Evolutionary conservation across 441 rosid genomes (phyloP).

Genomic region (Biscutella laevigata): DNA sequence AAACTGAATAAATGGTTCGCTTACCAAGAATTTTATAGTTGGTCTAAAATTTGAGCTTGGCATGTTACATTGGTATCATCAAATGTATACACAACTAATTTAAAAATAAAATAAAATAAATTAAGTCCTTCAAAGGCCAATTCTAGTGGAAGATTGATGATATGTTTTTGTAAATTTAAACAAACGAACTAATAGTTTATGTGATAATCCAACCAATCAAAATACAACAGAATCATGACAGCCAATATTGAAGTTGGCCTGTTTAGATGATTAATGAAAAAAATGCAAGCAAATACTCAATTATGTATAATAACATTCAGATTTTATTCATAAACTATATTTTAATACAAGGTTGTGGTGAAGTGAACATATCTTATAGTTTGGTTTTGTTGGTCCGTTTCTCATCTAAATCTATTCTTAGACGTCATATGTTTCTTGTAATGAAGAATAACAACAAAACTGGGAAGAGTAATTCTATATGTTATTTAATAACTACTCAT

Average conservation of each 20-base stretch:
- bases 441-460: background rate
- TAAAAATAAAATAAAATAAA: too few relatives aligned
- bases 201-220: too few relatives aligned
- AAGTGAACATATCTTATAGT: constrained; percentile 2
- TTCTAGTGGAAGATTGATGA: too few relatives aligned
- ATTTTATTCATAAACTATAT: too few relatives aligned
- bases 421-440: constrained; percentile 23
- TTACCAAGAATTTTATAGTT: constrained; percentile 13
- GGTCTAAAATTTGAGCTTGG: constrained; percentile 21
- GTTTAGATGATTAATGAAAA: too few relatives aligned
- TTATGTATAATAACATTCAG: too few relatives aligned
- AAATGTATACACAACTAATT: background rate
- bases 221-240: too few relatives aligned
- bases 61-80: constrained; percentile 9
- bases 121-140: too few relatives aligned
- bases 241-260: too few relatives aligned
- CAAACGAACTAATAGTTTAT: too few relatives aligned
- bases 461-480: background rate
- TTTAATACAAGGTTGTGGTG: constrained; percentile 14
- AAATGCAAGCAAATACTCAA: too few relatives aligned
- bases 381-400: constrained; percentile 29
- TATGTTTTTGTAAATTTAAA: too few relatives aligned
- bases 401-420: constrained; percentile 24
- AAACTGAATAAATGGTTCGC: constrained; percentile 10
- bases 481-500: background rate